Base-by-base conservation (phyloP, 441 rosid genomes). In the Pelargonium myrrhifolium region DNA sequence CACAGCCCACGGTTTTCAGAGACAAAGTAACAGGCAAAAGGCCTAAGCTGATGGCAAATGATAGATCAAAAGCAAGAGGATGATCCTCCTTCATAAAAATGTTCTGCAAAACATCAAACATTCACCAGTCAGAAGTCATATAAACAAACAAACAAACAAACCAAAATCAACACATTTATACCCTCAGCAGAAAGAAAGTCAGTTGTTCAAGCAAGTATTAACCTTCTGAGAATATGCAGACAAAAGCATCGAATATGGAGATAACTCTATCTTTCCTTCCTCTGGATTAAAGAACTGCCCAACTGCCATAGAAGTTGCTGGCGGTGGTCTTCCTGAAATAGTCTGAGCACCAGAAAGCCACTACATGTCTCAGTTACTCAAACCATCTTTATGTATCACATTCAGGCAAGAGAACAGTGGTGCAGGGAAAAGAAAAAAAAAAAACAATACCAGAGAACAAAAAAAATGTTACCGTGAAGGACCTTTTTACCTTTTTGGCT, bases 291-390 rank as follows among this genome's bases (percentile, higher is more conserved):
- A 92, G 82, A 94, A 94, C 79, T 94, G 99, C 56, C 99, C 99
- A 74, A 94, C 92, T 74, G 89, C 98, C 98, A 94, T 92, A 67
- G 99, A 94, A 77, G 89, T 85, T 56, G 97, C 94, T 14, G 96
- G 97, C 66, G 99, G 99, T 76, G 99, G 98, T 79, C 92, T 83
- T 74, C 98, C 97, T 59, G 97, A 89, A 78, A 87, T 64, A 55
- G 84, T 83, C 99, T 94, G 91, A 70, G 68, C 73, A 81, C 71
- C 72, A 77, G 65, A 78, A 80, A 79, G 65, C 76, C 68, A 65
- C 63, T 67, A 72, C 14, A 28, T 47, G 72, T 64, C 70, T 72
- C 72, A 81, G 67, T 76, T 43, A 71, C 72, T 73, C 55, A 9
- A 26, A 68, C 49, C 61, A 65, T 66, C 70, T 64, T 65, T 65